phyloP scores from a whole-genome alignment of 2,329 filamentous ascomycete species.

The Trichoderma sp. region DNA sequence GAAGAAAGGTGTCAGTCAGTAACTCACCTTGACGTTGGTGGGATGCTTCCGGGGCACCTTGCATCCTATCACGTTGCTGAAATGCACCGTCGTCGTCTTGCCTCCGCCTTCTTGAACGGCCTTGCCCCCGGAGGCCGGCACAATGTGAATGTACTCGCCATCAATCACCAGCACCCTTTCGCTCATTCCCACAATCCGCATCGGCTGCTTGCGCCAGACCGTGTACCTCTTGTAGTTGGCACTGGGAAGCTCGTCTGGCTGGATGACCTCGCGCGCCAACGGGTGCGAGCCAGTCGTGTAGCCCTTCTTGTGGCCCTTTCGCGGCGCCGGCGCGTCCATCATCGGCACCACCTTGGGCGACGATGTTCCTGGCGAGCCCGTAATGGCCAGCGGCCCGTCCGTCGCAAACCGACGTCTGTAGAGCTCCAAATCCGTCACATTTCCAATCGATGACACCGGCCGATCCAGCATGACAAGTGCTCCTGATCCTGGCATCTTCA shows the following conservation, averaged over 20 bases:
- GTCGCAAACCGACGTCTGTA: constrained; percentile 72
- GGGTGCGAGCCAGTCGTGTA: constrained; percentile 61
- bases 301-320: constrained; percentile 54
- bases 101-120: constrained; percentile 60
- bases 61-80: constrained; percentile 77
- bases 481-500: constrained; percentile 73
- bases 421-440: constrained; percentile 72
- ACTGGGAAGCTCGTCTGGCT: constrained; percentile 57
- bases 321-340: constrained; percentile 43
- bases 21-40: constrained; percentile 70
- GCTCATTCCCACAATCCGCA: constrained; percentile 74
- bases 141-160: constrained; percentile 83
- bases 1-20: neutral
- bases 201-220: constrained; percentile 78
- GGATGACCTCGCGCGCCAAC: constrained; percentile 61
- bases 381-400: constrained; percentile 67
- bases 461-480: constrained; percentile 75
- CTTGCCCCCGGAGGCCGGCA: constrained; percentile 67
- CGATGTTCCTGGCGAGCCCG: constrained; percentile 65
- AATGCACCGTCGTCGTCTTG: constrained; percentile 79
- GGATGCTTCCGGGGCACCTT: constrained; percentile 79
- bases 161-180: constrained; percentile 77
- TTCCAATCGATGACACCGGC: constrained; percentile 74
- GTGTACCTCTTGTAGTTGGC: constrained; percentile 72
- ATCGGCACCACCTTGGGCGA: constrained; percentile 64